Evolutionary conservation across 805 yeast species (phyloP).

Genomic region (Saccharomyces paradoxus): DNA sequence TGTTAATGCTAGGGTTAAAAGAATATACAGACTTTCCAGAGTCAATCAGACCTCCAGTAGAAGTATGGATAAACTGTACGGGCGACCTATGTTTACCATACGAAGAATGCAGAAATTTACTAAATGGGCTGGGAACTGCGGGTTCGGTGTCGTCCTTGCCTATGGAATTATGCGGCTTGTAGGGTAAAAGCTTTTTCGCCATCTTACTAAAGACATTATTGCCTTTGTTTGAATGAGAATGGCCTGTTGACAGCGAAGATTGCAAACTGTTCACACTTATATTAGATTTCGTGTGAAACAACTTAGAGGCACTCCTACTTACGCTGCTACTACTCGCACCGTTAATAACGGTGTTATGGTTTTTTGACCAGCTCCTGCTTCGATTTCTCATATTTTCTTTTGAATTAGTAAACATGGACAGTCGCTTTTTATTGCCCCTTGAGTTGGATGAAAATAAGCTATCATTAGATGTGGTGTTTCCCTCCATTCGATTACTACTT

Average conservation of each 20-base stretch:
- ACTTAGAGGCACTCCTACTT: background rate
- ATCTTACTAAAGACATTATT: background rate
- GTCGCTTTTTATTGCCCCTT: background rate
- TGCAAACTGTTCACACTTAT: background rate
- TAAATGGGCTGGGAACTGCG: constrained; percentile 21
- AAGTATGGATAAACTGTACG: constrained; percentile 22
- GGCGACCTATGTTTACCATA: constrained; percentile 27
- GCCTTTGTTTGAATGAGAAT: background rate
- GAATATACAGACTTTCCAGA: constrained; percentile 24
- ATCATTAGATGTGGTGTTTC: background rate
- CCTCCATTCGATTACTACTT: background rate
- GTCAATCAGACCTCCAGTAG: constrained; percentile 18
- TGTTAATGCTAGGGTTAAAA: constrained; percentile 14
- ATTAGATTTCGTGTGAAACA: background rate
- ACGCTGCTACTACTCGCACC: background rate
- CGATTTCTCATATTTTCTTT: background rate
- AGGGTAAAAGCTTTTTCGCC: constrained; percentile 23
- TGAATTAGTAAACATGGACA: background rate
- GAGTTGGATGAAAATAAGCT: background rate
- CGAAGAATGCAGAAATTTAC: constrained; percentile 28
- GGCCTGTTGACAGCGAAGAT: background rate
- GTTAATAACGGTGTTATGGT: background rate
- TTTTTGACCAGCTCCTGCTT: background rate
- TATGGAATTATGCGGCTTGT: constrained; percentile 14
- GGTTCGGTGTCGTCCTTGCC: constrained; percentile 19